Base-by-base conservation (phyloP, 148 eudicot genomes). In the Rhododendron molle region DNA sequence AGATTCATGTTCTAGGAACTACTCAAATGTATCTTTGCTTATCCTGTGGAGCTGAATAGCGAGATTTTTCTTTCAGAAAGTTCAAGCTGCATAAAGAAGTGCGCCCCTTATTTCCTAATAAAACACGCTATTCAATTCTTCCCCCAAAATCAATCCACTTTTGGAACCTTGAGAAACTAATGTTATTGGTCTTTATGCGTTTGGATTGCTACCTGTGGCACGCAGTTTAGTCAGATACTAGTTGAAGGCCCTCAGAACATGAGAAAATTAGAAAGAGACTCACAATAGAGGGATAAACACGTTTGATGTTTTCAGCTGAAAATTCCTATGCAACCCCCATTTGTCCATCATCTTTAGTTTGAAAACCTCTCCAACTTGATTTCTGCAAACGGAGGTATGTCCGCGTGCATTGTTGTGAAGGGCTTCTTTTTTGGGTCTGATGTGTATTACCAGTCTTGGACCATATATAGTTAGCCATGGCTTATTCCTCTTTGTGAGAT, bases 391-490 rank as follows among this genome's bases (percentile, higher is more conserved):
- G 95, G 85, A 20, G 95, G 93, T 87, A 95, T 91, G 28, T 90
- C 87, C 4, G 96, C 95, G 85, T 93, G 95, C 96, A 44, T 94
- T 92, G 85, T 94, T 94, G 88, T 94, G 96, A 67, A 92, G 93
- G 97, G 95, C 80, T 85, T 86, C 91, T 90, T 93, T 88, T 91
- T 91, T 58, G 92, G 83, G 90, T 96, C 93, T 82, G 16, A 16
- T 14, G 15, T 50, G 62, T 9, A 30, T 16, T 28, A n/a, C 23
- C 36, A 16, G 28, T 32, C 49, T 80, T 28, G 18, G 9, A 28
- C 40, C 21, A 7, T 30, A 3, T 3, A 15, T 4, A 9, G 28
- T 62, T 71, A 50, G 69, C 85, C 30, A 77, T 36, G 67, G 9
- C 95, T 94, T 40, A 40, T 43, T 76, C 49, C 49, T 18, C 12